Evolutionary conservation across 805 yeast genomes (phyloP), one percentile per base, ranked within the genome.

Genomic region (Suhomyces prunicola): DNA sequence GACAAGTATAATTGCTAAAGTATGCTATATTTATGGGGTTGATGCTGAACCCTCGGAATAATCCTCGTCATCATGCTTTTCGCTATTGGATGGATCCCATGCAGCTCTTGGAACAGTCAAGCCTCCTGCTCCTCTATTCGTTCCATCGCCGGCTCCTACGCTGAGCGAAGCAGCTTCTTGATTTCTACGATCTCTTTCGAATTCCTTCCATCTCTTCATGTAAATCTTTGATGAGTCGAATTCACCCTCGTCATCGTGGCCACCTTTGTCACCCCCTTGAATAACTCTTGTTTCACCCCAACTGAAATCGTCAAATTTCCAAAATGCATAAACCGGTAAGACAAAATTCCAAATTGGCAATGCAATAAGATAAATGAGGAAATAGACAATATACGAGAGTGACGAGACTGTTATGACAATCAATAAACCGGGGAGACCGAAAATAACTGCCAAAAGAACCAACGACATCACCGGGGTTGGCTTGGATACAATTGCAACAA

Each of bases 231-330:
- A 84, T n/a, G 94, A 88, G 68, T 93, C 98, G 67, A 93, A 94
- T 56, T 85, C 86, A 60, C 97, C 98, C 44, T 82, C 88, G 23
- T 78, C 88, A 45, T 83, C 87, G 65, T 89, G 94, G 15, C 77
- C 83, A 22, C 80, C 83, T 61, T 85, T 83, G 60, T 78, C 84
- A 42, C 82, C 89, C 9, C 83, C 90, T 24, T 81, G 80, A 48
- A 90, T 83, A n/a, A 85, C 80, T 76, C 97, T 80, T 2, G 97
- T 92, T 54, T 90, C 96, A 65, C 97, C 97, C 97, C 97, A 92
- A 67, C 91, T 84, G 71, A 92, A 92, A 67, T 92, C 97, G 70
- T 92, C 97, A 71, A 91, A 90, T 65, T 90, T 90, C 97, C 97
- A 92, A 68, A 79, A 91, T 0, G 97, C 87, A 69, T 92, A 90